These are phyloP conservation scores for Sporothrix phasma DNA, from an alignment of 2,329 filamentous ascomycete species.

Conservation along the genomic window DNA sequence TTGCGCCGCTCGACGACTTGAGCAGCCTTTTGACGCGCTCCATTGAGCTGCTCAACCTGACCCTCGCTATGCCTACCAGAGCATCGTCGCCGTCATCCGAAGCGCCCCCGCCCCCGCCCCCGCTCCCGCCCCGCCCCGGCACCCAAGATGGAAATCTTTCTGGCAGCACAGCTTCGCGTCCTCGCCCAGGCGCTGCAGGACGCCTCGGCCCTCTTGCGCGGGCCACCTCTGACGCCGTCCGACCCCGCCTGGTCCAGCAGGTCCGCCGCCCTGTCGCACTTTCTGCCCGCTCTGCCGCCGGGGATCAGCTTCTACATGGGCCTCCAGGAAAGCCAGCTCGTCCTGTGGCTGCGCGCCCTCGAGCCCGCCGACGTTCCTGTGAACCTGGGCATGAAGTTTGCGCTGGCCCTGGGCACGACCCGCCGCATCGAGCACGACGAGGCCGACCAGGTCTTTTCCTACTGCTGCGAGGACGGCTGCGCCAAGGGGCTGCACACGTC, in stretches of 20 bases:
- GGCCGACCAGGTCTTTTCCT: slow-evolving; percentile 65
- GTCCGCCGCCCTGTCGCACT: slow-evolving; percentile 36
- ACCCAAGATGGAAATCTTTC: slow-evolving; percentile 27
- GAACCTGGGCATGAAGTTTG: slow-evolving; percentile 56
- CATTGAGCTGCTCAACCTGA: slow-evolving; percentile 72
- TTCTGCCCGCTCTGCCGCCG: slow-evolving; percentile 41
- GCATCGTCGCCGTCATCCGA: not conserved
- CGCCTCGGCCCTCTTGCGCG: slow-evolving; percentile 44
- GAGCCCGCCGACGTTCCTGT: slow-evolving; percentile 55
- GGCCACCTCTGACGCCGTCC: slow-evolving; percentile 34
- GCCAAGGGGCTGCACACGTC: slow-evolving; percentile 12
- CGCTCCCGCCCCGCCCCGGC: no score
- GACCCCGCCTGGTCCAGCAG: slow-evolving; percentile 36
- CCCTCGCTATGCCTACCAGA: slow-evolving; percentile 46
- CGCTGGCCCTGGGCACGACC: slow-evolving; percentile 56
- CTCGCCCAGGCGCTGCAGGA: slow-evolving; percentile 45
- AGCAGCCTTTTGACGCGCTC: slow-evolving; percentile 72
- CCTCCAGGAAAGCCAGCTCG: slow-evolving; percentile 59
- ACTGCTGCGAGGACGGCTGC: slow-evolving; percentile 27
- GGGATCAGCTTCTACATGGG: slow-evolving; percentile 66
- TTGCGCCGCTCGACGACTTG: slow-evolving; percentile 62
- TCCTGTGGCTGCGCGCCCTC: slow-evolving; percentile 60
- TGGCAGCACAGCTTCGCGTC: slow-evolving; percentile 46
- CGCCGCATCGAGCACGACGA: slow-evolving; percentile 67
- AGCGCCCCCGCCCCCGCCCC: not conserved